These are phyloP conservation scores for Acacia concinna DNA, from an alignment of 331 rosid genomes.

Conservation along the genomic window DNA sequence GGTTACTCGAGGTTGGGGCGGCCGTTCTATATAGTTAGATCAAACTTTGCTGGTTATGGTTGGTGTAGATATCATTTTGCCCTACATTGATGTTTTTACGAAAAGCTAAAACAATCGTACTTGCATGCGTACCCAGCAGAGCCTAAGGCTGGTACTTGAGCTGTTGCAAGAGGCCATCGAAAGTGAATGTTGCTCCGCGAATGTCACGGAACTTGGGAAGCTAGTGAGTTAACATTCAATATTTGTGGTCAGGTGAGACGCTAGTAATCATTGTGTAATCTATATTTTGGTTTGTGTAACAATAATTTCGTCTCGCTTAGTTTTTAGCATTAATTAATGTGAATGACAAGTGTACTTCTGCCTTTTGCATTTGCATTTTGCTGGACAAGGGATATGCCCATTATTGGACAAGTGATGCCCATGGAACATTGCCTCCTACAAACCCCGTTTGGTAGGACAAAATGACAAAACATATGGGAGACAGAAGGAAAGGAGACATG, in stretches of 20 bases:
- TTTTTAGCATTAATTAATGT: conserved; percentile 22
- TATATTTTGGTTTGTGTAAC: conserved; percentile 31
- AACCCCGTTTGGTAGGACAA: background rate
- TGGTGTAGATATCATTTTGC: conserved; percentile 13
- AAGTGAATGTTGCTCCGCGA: conserved; percentile 15
- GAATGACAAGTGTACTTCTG: conserved; percentile 33
- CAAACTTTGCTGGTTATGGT: conserved; percentile 26
- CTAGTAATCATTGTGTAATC: conserved; percentile 33
- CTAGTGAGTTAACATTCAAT: conserved; percentile 52
- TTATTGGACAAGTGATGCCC: conserved; percentile 17
- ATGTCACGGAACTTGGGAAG: conserved; percentile 57
- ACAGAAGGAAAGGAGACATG: background rate
- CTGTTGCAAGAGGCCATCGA: conserved; percentile 16
- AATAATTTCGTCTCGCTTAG: conserved; percentile 33
- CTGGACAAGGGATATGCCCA: background rate
- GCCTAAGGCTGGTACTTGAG: conserved; percentile 34
- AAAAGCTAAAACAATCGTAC: conserved; percentile 35
- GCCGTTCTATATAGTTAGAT: conserved; percentile 39
- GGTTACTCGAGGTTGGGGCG: conserved; percentile 36
- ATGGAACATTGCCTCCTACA: conserved; percentile 3
- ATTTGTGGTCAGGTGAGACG: conserved; percentile 60
- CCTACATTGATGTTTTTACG: conserved; percentile 26
- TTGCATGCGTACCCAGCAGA: conserved; percentile 41
- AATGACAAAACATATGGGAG: background rate
- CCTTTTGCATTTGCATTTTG: conserved; percentile 33